A percentile compares a stretch with the other conserved stretches of the same genome.
phyloP scores from a whole-genome alignment of 192 early-diverging fungal species.

The Thamnidium elegans region DNA sequence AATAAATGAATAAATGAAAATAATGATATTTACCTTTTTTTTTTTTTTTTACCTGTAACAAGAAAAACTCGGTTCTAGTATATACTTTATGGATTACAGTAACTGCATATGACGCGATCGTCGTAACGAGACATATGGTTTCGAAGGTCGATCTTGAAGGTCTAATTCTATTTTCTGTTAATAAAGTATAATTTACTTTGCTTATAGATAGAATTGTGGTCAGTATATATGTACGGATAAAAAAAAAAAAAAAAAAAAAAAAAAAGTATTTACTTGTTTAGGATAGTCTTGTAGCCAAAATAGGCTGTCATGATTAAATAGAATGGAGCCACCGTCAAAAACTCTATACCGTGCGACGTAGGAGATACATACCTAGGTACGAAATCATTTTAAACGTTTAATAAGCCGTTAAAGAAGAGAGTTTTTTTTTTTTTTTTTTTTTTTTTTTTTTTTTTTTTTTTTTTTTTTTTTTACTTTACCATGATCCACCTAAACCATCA shows the following conservation, averaged over 20 bases:
- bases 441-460: not conserved
- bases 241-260: too few species aligned
- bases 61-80: slow-evolving; percentile 36
- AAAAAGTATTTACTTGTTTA: slow-evolving; percentile 12
- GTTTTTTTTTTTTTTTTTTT: not conserved
- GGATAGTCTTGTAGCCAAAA: slow-evolving; percentile 35
- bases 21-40: not conserved
- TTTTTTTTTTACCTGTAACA: slow-evolving; percentile 35
- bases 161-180: slow-evolving; percentile 1
- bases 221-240: not conserved
- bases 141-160: slow-evolving; percentile 18
- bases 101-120: slow-evolving; percentile 33
- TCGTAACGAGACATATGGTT: slow-evolving; percentile 20
- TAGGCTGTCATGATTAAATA: slow-evolving; percentile 31
- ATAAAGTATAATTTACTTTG: slow-evolving; percentile 1
- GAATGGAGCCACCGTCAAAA: slow-evolving; percentile 36
- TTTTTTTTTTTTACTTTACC: slow-evolving; percentile 2
- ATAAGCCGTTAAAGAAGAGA: too few species aligned
- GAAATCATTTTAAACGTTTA: too few species aligned
- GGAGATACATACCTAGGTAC: slow-evolving; percentile 50
- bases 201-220: not conserved
- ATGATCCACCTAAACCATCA: slow-evolving; percentile 19
- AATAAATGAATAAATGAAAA: not conserved
- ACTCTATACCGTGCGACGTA: slow-evolving; percentile 45
- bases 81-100: slow-evolving; percentile 41